A percentile compares a stretch with the other conserved stretches of the same genome.
phyloP scores from a whole-genome alignment of 139 green algal genomes.

The Diplosphaera chodatii region DNA sequence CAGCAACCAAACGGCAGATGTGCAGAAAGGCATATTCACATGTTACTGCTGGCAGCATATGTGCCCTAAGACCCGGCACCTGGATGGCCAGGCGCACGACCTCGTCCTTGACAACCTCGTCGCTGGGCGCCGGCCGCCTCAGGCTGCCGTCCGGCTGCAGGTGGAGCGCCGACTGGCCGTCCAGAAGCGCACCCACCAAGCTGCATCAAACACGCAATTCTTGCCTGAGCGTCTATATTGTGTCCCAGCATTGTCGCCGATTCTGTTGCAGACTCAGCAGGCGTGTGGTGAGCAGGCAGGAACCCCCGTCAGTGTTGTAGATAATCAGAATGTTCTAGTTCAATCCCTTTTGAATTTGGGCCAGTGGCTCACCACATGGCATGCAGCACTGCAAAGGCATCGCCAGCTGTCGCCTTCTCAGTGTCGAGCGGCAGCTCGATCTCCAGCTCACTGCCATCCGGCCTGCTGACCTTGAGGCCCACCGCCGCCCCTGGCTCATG shows the following conservation, averaged over 20 bases:
- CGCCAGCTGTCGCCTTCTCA: not conserved
- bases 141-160: conserved; percentile 7
- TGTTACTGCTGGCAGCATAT: not conserved
- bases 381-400: conserved; percentile 23
- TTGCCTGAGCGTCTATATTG: too few relatives aligned
- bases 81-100: not conserved
- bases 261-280: too few relatives aligned
- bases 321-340: too few relatives aligned
- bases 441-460: not conserved
- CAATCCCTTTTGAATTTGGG: too few relatives aligned
- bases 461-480: conserved; percentile 3
- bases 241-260: too few relatives aligned
- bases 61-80: too few relatives aligned
- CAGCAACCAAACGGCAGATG: too few relatives aligned
- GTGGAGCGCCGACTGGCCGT: conserved; percentile 20
- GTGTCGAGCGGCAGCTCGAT: conserved; percentile 4
- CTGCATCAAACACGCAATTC: not conserved
- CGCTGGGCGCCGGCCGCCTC: not conserved
- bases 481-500: conserved; percentile 4
- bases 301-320: too few relatives aligned
- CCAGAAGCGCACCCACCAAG: conserved; percentile 16
- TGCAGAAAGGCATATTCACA: too few relatives aligned
- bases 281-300: too few relatives aligned
- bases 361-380: conserved; percentile 12
- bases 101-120: conserved; percentile 8